Percentiles rank a stretch among this genome's conserved stretches.
phyloP scores from a whole-genome alignment of 1,284 basidiomycete genomes.

The Ceratobasidium sp. region DNA sequence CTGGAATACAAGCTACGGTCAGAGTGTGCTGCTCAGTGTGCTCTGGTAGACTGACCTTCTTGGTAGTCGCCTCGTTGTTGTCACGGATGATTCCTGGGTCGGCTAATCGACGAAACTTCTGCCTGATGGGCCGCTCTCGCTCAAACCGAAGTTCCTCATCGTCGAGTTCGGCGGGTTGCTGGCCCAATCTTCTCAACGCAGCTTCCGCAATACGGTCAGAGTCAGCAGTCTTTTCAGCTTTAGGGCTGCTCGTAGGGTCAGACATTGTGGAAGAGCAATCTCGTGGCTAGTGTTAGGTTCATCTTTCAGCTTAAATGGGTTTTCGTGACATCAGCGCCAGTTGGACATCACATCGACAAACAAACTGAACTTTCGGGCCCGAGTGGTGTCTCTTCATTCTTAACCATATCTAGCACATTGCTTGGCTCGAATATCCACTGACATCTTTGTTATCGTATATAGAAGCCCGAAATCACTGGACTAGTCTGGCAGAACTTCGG shows the following conservation, averaged over 20 bases:
- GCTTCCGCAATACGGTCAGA: constrained; percentile 22
- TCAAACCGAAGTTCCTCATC: constrained; percentile 66
- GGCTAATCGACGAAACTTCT: constrained; percentile 77
- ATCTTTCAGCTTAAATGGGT: not conserved
- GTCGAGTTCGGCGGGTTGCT: constrained; percentile 49
- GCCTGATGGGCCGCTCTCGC: constrained; percentile 68
- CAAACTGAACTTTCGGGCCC: not conserved
- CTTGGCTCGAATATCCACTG: no score
- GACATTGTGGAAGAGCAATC: constrained; percentile 12
- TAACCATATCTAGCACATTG: not conserved
- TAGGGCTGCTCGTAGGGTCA: constrained; percentile 1
- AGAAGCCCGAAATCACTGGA: no score
- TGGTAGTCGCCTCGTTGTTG: constrained; percentile 64
- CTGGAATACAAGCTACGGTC: constrained; percentile 54
- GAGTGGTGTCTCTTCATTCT: not conserved
- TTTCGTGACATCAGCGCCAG: not conserved
- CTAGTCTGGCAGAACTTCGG: no score
- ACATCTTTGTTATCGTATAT: no score
- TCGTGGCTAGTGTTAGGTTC: constrained; percentile 4
- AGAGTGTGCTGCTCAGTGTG: constrained; percentile 57
- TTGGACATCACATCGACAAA: constrained; percentile 7
- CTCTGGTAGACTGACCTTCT: constrained; percentile 49
- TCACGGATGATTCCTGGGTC: constrained; percentile 81
- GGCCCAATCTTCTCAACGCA: constrained; percentile 24
- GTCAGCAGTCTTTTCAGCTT: not conserved